Percentiles rank a stretch among this genome's conserved stretches.
Conservation (phyloP, 208 protist species). For the Trypanosoma melophagium region DNA sequence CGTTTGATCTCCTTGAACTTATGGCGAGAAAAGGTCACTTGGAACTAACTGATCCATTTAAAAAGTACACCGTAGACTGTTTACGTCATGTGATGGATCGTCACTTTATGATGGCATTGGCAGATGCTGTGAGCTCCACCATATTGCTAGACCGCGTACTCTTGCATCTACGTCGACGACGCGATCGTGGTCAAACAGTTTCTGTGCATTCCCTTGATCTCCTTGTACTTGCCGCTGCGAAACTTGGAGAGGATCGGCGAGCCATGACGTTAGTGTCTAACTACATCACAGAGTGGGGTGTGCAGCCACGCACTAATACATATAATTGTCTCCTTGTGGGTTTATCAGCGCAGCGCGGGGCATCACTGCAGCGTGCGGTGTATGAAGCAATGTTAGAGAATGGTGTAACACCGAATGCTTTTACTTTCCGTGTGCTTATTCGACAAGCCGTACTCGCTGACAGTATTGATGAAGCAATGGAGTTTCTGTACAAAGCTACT, state of each 20-base stretch:
- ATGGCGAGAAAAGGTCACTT: slow-evolving; percentile 82
- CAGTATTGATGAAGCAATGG: slow-evolving; percentile 80
- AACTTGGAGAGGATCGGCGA: slow-evolving; percentile 65
- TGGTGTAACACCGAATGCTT: slow-evolving; percentile 65
- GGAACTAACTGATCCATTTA: slow-evolving; percentile 66
- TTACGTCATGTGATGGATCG: slow-evolving; percentile 78
- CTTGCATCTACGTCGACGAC: slow-evolving; percentile 45
- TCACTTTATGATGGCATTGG: slow-evolving; percentile 71
- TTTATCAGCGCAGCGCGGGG: slow-evolving; percentile 33
- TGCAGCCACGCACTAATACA: slow-evolving; percentile 68
- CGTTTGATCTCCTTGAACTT: slow-evolving; percentile 72
- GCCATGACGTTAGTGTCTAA: slow-evolving; percentile 60
- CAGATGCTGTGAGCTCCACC: slow-evolving; percentile 44
- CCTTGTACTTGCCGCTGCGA: slow-evolving; percentile 58
- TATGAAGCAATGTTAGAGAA: slow-evolving; percentile 60
- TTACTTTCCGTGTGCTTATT: slow-evolving; percentile 82
- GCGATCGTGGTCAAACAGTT: slow-evolving; percentile 42
- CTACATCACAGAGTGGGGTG: slow-evolving; percentile 60
- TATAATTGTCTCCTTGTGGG: slow-evolving; percentile 74
- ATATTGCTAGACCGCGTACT: slow-evolving; percentile 50
- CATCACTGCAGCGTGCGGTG: slow-evolving; percentile 57
- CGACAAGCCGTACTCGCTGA: slow-evolving; percentile 70
- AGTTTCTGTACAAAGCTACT: slow-evolving; percentile 68
- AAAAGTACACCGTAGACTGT: slow-evolving; percentile 63
- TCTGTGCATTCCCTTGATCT: slow-evolving; percentile 77